These are phyloP conservation scores for Saccharum spontaneum DNA, from an alignment of 176 grass and related monocot species.

Conservation along the genomic window DNA sequence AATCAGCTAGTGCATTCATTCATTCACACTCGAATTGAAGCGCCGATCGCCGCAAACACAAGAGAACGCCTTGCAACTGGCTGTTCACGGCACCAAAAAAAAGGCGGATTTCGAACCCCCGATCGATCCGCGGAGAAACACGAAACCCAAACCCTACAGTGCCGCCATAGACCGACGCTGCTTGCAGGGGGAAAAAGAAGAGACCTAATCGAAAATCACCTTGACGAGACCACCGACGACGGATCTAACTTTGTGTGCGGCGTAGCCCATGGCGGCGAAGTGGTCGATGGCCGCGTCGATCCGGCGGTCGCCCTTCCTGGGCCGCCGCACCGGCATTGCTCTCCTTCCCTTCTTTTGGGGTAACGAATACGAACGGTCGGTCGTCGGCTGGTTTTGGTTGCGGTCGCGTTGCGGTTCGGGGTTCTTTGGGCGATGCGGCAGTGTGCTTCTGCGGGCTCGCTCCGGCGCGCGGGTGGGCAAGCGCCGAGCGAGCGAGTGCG, in stretches of 20 bases:
- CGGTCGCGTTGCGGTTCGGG: neutral
- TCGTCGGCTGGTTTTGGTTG: neutral
- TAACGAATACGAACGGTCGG: neutral
- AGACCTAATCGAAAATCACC: neutral
- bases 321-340: neutral
- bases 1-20: neutral
- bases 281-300: slow-evolving; percentile 13
- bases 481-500: too few species aligned
- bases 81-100: neutral
- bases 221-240: neutral
- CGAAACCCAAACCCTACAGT: neutral
- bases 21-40: neutral
- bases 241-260: neutral
- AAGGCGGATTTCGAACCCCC: neutral
- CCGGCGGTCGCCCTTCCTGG: neutral
- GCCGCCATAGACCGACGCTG: neutral
- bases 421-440: too few species aligned
- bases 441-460: too few species aligned
- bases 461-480: too few species aligned
- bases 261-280: neutral
- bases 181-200: neutral
- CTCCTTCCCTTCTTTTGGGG: neutral
- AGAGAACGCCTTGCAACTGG: neutral
- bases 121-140: neutral
- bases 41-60: neutral